These are phyloP conservation scores for Candida argentea DNA, from an alignment of 805 yeast genomes.

Conservation along the genomic window DNA sequence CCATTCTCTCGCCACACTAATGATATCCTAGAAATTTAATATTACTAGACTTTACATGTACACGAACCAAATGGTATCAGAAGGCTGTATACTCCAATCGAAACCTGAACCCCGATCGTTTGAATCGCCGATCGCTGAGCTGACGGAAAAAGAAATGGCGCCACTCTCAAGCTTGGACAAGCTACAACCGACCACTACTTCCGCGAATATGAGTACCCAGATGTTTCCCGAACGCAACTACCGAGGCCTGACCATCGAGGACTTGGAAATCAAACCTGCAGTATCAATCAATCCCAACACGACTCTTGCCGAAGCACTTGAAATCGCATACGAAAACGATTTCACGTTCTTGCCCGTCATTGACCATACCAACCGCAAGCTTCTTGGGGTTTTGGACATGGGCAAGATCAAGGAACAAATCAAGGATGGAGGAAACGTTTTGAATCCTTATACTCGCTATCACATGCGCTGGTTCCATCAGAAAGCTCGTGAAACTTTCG, in stretches of 20 bases:
- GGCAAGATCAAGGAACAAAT: constrained; percentile 28
- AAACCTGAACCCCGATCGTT: too few species aligned
- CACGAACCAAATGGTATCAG: too few species aligned
- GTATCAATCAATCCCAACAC: constrained; percentile 41
- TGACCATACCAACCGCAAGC: constrained; percentile 31
- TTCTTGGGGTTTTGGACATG: constrained; percentile 40
- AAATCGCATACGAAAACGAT: constrained; percentile 44
- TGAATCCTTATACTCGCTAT: constrained; percentile 19
- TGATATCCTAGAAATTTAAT: too few species aligned
- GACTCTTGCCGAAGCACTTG: constrained; percentile 38
- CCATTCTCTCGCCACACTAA: too few species aligned
- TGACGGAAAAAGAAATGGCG: too few species aligned
- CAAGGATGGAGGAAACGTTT: constrained; percentile 12
- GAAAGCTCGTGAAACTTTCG: constrained; percentile 23
- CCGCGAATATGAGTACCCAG: too few species aligned
- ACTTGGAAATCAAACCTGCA: constrained; percentile 50
- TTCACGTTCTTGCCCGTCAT: constrained; percentile 47
- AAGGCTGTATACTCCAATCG: too few species aligned
- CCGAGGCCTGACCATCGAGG: constrained; percentile 48
- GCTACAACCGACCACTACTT: too few species aligned
- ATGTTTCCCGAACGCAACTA: too few species aligned
- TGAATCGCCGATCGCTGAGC: too few species aligned
- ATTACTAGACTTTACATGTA: too few species aligned
- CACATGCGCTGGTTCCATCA: constrained; percentile 35
- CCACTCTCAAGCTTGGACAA: too few species aligned